phyloP scores from a whole-genome alignment of 1,284 basidiomycete genomes.

The Neolentinus lepideus region DNA sequence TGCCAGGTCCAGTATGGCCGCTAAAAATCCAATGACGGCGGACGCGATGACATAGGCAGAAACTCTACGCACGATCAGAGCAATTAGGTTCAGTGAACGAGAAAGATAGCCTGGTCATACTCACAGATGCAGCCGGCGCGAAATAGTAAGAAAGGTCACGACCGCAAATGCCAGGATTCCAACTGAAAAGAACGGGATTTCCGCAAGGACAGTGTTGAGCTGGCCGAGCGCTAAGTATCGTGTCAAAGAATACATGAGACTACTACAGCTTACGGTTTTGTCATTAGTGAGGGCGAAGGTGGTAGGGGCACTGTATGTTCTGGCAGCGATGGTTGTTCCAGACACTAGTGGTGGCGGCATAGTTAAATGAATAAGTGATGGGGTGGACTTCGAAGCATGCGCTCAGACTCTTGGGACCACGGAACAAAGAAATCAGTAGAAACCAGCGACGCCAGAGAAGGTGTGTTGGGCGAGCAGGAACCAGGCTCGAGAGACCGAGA shows the following conservation, averaged over 20 bases:
- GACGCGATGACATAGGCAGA: conserved; percentile 49
- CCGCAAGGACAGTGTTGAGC: conserved; percentile 53
- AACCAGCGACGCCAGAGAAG: not conserved
- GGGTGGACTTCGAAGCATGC: not conserved
- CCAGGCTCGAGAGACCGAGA: conserved; percentile 17
- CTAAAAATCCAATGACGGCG: conserved; percentile 50
- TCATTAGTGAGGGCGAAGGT: conserved; percentile 14
- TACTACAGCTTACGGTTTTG: conserved; percentile 16
- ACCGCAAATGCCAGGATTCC: conserved; percentile 62
- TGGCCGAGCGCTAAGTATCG: conserved; percentile 18
- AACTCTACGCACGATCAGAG: conserved; percentile 28
- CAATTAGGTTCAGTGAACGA: not conserved
- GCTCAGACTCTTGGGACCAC: not conserved
- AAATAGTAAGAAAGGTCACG: conserved; percentile 51
- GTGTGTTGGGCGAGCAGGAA: not conserved
- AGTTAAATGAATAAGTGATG: not conserved
- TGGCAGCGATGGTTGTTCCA: not conserved
- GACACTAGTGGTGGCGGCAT: not conserved
- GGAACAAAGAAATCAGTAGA: not conserved
- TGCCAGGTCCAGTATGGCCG: conserved; percentile 59
- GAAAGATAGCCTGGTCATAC: conserved; percentile 16
- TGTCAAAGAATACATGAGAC: not conserved
- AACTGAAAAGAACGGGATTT: conserved; percentile 61
- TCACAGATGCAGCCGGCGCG: conserved; percentile 52
- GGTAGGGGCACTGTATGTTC: conserved; percentile 7